Conservation (phyloP, 768 basidiomycete genomes). For the Rhizopogon roseolus region DNA sequence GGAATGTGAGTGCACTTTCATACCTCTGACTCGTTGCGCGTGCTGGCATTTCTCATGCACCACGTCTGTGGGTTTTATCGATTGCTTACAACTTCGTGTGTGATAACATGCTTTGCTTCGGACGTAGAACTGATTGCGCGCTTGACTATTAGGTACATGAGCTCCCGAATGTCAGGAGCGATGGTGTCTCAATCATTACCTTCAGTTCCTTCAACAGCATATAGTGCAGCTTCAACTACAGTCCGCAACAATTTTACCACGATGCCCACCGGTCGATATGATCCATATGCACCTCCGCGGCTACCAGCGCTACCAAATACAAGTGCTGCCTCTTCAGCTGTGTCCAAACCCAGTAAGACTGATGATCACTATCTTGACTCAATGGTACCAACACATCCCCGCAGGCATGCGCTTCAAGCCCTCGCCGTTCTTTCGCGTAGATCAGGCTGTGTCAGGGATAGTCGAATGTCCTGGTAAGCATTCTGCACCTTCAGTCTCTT, state of each 20-base stretch:
- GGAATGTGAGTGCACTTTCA: slow-evolving; percentile 56
- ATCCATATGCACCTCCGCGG: slow-evolving; percentile 64
- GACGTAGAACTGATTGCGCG: slow-evolving; percentile 9
- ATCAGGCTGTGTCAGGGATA: slow-evolving; percentile 59
- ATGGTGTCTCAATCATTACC: slow-evolving; percentile 20
- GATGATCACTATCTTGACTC: slow-evolving; percentile 8
- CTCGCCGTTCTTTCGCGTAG: slow-evolving; percentile 72
- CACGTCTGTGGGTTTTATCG: not conserved
- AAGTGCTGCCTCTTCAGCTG: slow-evolving; percentile 27
- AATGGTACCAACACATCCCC: slow-evolving; percentile 8
- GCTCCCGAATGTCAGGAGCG: slow-evolving; percentile 19
- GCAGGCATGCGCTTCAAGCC: slow-evolving; percentile 71
- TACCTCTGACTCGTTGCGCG: slow-evolving; percentile 5
- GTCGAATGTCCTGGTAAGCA: slow-evolving; percentile 74
- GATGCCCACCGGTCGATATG: slow-evolving; percentile 43
- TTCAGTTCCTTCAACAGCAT: slow-evolving; percentile 15
- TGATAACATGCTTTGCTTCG: slow-evolving; percentile 1
- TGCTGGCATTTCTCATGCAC: slow-evolving; percentile 8
- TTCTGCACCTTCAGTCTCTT: not conserved
- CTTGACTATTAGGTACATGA: slow-evolving; percentile 21
- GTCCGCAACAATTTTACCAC: slow-evolving; percentile 14
- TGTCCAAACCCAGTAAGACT: slow-evolving; percentile 22
- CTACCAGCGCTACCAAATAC: slow-evolving; percentile 32
- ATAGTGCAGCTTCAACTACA: slow-evolving; percentile 11
- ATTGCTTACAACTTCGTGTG: slow-evolving; percentile 5